Evolutionary conservation across 2,329 filamentous ascomycete species (phyloP).

Genomic region (Nothopassalora personata): DNA sequence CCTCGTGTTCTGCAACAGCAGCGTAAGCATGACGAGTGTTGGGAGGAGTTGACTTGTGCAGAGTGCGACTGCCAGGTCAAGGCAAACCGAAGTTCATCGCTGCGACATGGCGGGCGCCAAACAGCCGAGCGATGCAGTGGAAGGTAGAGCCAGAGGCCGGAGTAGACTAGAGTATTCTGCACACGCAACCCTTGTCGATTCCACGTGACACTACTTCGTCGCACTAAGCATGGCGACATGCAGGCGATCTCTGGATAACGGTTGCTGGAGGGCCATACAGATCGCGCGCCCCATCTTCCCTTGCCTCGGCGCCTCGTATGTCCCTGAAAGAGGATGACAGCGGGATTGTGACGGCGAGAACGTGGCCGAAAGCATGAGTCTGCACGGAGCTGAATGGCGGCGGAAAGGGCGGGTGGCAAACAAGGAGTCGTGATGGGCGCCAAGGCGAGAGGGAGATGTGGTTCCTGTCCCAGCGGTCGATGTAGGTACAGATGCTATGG

Average conservation of each 20-base stretch:
- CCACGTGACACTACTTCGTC: conserved; percentile 25
- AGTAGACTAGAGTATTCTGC: conserved; percentile 3
- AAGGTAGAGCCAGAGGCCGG: conserved; percentile 7
- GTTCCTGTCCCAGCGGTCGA: not conserved
- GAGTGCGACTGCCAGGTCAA: not conserved
- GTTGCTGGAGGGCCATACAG: conserved; percentile 16
- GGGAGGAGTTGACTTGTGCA: conserved; percentile 1
- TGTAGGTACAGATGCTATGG: not conserved
- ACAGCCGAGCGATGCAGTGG: conserved; percentile 1
- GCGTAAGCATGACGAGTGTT: not conserved
- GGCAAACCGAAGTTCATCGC: not conserved
- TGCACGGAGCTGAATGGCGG: conserved; percentile 7
- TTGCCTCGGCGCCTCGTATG: conserved; percentile 17
- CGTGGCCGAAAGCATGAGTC: conserved; percentile 20
- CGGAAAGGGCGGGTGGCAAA: not conserved
- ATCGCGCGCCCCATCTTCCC: conserved; percentile 15
- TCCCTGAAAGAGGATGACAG: conserved; percentile 25
- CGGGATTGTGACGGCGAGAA: conserved; percentile 16
- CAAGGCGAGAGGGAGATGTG: not conserved
- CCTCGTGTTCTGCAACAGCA: conserved; percentile 15
- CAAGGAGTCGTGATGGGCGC: not conserved
- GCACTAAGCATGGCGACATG: conserved; percentile 15
- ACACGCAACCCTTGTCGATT: conserved; percentile 3
- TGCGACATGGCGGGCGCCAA: conserved; percentile 2
- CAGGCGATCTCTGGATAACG: conserved; percentile 22